Conservation (phyloP, 768 basidiomycete species). For the Grammothele lineata region DNA sequence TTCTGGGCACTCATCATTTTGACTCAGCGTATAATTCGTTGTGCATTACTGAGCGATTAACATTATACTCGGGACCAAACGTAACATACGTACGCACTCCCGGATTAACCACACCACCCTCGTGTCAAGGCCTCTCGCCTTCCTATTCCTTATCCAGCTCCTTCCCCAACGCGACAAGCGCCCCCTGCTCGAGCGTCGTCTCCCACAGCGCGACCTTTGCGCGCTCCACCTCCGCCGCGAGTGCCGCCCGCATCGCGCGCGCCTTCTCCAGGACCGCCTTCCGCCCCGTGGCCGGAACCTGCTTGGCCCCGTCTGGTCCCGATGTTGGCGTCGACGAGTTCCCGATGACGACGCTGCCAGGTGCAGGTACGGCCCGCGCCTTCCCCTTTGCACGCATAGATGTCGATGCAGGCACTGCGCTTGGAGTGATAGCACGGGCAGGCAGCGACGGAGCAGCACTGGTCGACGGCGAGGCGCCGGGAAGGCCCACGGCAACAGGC, state of each 20-base stretch:
- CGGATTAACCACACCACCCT: too few species aligned
- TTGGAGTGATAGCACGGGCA: neutral
- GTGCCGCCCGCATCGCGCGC: slow-evolving; percentile 44
- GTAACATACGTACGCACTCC: too few species aligned
- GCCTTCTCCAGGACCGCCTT: slow-evolving; percentile 50
- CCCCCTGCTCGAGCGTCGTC: slow-evolving; percentile 65
- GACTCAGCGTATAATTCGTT: too few species aligned
- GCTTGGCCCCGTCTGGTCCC: slow-evolving; percentile 1
- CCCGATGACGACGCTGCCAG: neutral
- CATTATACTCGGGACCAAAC: too few species aligned
- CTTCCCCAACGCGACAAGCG: slow-evolving; percentile 28
- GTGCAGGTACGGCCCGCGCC: slow-evolving; percentile 17
- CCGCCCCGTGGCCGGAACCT: slow-evolving; percentile 29
- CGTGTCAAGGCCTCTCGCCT: too few species aligned
- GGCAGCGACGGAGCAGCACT: neutral
- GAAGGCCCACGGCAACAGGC: neutral
- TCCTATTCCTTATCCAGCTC: slow-evolving; percentile 15
- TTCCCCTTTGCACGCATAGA: slow-evolving; percentile 10
- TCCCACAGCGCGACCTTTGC: slow-evolving; percentile 73
- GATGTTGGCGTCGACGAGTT: too few species aligned
- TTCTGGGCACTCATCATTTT: too few species aligned
- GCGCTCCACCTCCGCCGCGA: slow-evolving; percentile 51
- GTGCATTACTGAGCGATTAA: too few species aligned
- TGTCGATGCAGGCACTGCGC: neutral
- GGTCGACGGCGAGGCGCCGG: neutral